These are phyloP conservation scores for Epichloe amarillans DNA, from an alignment of 2,329 filamentous ascomycete genomes.

Conservation along the genomic window DNA sequence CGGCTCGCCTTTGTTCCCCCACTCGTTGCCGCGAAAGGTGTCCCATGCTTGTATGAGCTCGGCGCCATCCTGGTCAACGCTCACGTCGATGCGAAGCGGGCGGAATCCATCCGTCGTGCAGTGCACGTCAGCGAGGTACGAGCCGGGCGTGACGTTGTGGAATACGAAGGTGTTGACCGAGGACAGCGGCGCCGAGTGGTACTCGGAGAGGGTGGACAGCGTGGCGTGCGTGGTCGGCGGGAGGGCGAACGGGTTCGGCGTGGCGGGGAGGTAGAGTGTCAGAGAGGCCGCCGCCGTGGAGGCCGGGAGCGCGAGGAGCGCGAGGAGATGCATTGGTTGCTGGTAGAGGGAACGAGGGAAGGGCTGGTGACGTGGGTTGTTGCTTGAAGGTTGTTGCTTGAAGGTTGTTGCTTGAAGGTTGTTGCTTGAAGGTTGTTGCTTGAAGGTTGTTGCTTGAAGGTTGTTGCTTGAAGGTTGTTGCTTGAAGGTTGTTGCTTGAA, in stretches of 20 bases:
- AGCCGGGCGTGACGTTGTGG: constrained; percentile 53
- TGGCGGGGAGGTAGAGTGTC: constrained; percentile 33
- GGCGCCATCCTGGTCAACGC: constrained; percentile 22
- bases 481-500: constrained; percentile 1
- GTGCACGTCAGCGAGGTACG: constrained; percentile 74
- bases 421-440: constrained; percentile 1
- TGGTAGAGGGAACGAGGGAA: not conserved
- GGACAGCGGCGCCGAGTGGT: constrained; percentile 47
- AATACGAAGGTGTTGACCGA: constrained; percentile 63
- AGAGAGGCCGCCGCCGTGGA: constrained; percentile 16
- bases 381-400: constrained; percentile 1
- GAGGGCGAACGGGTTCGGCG: constrained; percentile 38
- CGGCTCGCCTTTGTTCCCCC: constrained; percentile 71
- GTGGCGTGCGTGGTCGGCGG: constrained; percentile 56
- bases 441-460: constrained; percentile 1
- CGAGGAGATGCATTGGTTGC: constrained; percentile 22
- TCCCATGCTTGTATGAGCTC: constrained; percentile 52
- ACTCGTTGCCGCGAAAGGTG: constrained; percentile 80
- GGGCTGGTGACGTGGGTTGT: not conserved
- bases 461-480: constrained; percentile 1
- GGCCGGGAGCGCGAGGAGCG: constrained; percentile 15
- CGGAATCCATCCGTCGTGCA: constrained; percentile 62
- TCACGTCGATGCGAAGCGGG: constrained; percentile 67
- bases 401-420: not conserved
- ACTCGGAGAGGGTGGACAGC: constrained; percentile 28